phyloP scores from a whole-genome alignment of 83 land plant species.

The Larix sibirica region DNA sequence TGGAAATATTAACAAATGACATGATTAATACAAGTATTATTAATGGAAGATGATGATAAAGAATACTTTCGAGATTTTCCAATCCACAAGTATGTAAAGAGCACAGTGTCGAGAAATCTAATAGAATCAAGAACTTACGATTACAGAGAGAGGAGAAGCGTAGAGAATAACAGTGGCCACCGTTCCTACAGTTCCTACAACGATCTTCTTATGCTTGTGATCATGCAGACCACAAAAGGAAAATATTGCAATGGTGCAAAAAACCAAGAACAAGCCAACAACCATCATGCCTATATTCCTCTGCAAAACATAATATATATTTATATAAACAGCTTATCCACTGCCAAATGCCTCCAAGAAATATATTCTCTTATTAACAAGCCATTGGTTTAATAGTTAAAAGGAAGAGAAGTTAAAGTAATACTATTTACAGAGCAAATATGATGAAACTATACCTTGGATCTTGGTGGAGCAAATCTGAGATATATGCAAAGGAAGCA shows the following conservation, averaged over 20 bases:
- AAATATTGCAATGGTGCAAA: constrained; percentile 18
- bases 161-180: constrained; percentile 47
- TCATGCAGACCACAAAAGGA: constrained; percentile 32
- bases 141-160: constrained; percentile 45
- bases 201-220: constrained; percentile 43
- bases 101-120: too few relatives aligned
- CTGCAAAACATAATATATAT: constrained; percentile 20
- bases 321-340: too few relatives aligned
- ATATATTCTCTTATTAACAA: too few relatives aligned
- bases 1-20: not conserved
- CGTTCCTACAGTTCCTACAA: constrained; percentile 41
- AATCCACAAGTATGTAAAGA: not conserved
- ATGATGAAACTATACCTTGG: constrained; percentile 23
- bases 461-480: constrained; percentile 24
- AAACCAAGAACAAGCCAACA: constrained; percentile 13
- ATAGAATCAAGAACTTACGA: constrained; percentile 26
- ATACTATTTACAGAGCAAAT: not conserved
- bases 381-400: not conserved
- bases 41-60: too few relatives aligned
- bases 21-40: too few relatives aligned
- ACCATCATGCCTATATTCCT: constrained; percentile 12
- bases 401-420: not conserved
- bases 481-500: constrained; percentile 43
- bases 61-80: too few relatives aligned
- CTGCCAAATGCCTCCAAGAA: too few relatives aligned